phyloP scores from a whole-genome alignment of 2,329 filamentous ascomycete genomes.

The Sarocladiaceae sp. region DNA sequence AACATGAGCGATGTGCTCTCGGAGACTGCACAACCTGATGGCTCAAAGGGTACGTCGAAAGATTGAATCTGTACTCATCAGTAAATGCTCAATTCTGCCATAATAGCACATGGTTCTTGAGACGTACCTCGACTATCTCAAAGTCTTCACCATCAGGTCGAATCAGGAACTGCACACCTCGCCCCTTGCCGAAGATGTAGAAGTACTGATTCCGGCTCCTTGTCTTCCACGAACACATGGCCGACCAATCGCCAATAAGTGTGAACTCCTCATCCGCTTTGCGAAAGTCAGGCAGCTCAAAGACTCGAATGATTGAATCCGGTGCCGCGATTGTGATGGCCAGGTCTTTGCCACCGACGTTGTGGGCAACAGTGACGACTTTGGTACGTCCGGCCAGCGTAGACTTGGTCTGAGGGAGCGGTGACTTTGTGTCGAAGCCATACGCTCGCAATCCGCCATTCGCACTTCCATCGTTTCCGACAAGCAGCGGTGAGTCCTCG shows the following conservation, averaged over 20 bases:
- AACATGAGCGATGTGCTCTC: slow-evolving; percentile 29
- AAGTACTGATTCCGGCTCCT: slow-evolving; percentile 34
- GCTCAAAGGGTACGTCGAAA: slow-evolving; percentile 33
- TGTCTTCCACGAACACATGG: slow-evolving; percentile 38
- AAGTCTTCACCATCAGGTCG: slow-evolving; percentile 19
- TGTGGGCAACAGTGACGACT: slow-evolving; percentile 32
- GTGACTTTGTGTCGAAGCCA: slow-evolving; percentile 22
- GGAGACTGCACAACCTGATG: slow-evolving; percentile 36
- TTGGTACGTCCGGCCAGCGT: slow-evolving; percentile 37
- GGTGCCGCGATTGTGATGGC: slow-evolving; percentile 35
- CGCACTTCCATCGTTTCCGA: slow-evolving; percentile 40
- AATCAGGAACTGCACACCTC: slow-evolving; percentile 32
- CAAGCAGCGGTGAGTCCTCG: slow-evolving; percentile 25
- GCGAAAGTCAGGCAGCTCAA: slow-evolving; percentile 25
- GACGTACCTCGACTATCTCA: slow-evolving; percentile 30
- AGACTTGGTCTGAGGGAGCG: slow-evolving; percentile 24
- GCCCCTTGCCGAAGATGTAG: slow-evolving; percentile 38
- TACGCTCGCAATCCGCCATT: slow-evolving; percentile 36
- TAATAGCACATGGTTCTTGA: background rate
- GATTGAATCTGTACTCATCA: slow-evolving; percentile 30
- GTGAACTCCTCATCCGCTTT: slow-evolving; percentile 24
- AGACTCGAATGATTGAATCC: slow-evolving; percentile 35
- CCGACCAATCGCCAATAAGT: slow-evolving; percentile 39
- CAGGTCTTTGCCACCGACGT: slow-evolving; percentile 28
- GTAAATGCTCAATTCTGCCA: slow-evolving; percentile 9